Percentiles rank a stretch among this genome's conserved stretches.
Evolutionary conservation across 768 basidiomycete genomes (phyloP).

Genomic region (Xerocomus potaroensis): DNA sequence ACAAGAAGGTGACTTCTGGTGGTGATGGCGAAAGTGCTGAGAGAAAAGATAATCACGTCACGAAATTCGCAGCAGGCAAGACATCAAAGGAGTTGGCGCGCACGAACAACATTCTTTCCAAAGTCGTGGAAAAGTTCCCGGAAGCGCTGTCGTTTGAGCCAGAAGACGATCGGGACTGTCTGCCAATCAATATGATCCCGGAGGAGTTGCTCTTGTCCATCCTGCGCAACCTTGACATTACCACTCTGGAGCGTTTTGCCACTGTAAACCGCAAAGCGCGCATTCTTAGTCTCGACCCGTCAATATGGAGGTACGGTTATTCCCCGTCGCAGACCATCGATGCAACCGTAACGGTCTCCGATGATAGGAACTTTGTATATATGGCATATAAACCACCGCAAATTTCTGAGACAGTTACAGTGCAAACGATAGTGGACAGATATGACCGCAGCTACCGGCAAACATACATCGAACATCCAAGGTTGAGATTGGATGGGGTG

Average conservation of each 20-base stretch:
- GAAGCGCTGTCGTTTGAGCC: conserved; percentile 54
- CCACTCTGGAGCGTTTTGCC: conserved; percentile 75
- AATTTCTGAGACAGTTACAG: conserved; percentile 47
- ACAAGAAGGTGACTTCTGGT: conserved; percentile 75
- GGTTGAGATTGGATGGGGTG: conserved; percentile 81
- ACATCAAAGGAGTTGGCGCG: conserved; percentile 5
- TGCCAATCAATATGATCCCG: conserved; percentile 59
- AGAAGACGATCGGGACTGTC: conserved; percentile 58
- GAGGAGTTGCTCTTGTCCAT: conserved; percentile 72
- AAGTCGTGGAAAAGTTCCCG: conserved; percentile 48
- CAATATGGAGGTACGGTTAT: conserved; percentile 67
- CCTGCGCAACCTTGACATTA: conserved; percentile 60
- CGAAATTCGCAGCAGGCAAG: conserved; percentile 47
- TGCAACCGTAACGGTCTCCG: conserved; percentile 5
- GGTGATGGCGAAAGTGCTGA: conserved; percentile 57
- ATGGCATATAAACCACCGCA: conserved; percentile 74
- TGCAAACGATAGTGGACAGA: conserved; percentile 46
- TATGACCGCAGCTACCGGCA: conserved; percentile 67
- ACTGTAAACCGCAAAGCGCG: conserved; percentile 69
- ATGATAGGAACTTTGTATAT: conserved; percentile 55
- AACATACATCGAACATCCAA: conserved; percentile 78
- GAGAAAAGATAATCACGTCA: conserved; percentile 69
- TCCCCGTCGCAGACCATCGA: neutral
- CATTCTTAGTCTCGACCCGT: conserved; percentile 61
- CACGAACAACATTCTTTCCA: conserved; percentile 41